Conservation (phyloP, 257 asterid species). For the Rhazya stricta region DNA sequence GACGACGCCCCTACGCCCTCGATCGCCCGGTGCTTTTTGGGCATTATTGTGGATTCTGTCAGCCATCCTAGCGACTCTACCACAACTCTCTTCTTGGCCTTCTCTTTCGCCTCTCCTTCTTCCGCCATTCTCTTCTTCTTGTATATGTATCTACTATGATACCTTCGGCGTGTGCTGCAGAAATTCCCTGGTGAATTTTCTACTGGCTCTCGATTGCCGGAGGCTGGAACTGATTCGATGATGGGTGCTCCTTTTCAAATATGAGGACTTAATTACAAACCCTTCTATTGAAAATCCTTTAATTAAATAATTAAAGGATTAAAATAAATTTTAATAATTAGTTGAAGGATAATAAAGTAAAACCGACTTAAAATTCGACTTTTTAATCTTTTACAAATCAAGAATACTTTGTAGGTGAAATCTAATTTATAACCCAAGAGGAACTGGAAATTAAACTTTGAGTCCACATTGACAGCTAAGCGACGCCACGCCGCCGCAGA, state of each 20-base stretch:
- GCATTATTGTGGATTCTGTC: conserved; percentile 95
- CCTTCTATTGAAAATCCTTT: too few species aligned
- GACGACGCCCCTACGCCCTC: conserved; percentile 96
- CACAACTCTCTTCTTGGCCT: conserved; percentile 47
- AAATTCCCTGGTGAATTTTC: neutral
- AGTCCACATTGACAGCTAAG: conserved; percentile 2
- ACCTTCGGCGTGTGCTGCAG: neutral
- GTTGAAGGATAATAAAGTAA: too few species aligned
- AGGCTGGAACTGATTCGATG: too few species aligned
- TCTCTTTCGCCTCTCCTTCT: conserved; percentile 26
- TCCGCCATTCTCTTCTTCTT: conserved; percentile 23
- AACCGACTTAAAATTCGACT: neutral
- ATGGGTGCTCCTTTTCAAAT: too few species aligned
- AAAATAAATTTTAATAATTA: too few species aligned
- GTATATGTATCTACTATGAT: neutral
- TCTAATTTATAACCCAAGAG: neutral
- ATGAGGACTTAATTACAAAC: too few species aligned
- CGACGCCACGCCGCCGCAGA: neutral
- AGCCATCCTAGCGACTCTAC: conserved; percentile 97
- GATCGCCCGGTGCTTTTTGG: conserved; percentile 79
- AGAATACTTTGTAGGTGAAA: neutral
- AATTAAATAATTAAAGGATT: too few species aligned
- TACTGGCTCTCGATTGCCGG: neutral
- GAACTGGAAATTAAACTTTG: neutral
- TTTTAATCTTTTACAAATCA: neutral